Base-by-base conservation (phyloP, 805 yeast species). In the Millerozyma miso region DNA sequence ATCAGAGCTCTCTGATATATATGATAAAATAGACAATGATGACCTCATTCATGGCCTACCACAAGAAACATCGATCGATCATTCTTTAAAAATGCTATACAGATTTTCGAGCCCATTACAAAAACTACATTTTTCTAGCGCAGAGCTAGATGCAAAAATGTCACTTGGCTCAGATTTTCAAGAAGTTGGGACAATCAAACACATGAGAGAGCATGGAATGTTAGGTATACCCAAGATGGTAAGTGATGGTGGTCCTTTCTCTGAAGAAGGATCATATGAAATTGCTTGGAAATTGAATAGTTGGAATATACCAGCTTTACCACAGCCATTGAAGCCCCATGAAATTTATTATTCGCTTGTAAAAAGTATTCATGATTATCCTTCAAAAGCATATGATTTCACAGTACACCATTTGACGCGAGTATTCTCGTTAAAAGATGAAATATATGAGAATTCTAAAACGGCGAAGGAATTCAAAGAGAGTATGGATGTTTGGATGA, bases 261-360 rank as follows among this genome's bases (percentile, higher is more conserved):
- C 47, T 10, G 20, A 19, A 1, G 56, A 54, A 17, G 58, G 59
- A 18, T 44, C 61, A 1, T 85, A 74, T 55, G 80, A 76, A 44
- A 81, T 88, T 79, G 77, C 81, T 1, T 83, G 96, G 88, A 85
- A 85, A 54, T 60, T 90, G 33, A 77, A 74, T 35, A 76, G 78
- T 39, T 90, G 97, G 97, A 84, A 83, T 41, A 46, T 85, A 1
- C 87, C 95, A 0, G 47, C 56, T 0, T 71, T 81, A 1, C 56
- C 54, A 2, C 49, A 45, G 0, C 56, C 74, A 0, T 39, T 41
- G 0, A 59, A 67, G 1, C 76, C 70, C 33, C 69, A 77, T 36
- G 75, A 74, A 35, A 63, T 69, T 2, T 60, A 82, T 2, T 88
- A 83, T 54, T 65, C 68, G 3, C 56, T 78, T 1, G 62, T 85